A percentile compares a stretch with the other conserved stretches of the same genome.
Conservation (phyloP, 2,329 filamentous ascomycete species). For the Rugonectria rugulosa region DNA sequence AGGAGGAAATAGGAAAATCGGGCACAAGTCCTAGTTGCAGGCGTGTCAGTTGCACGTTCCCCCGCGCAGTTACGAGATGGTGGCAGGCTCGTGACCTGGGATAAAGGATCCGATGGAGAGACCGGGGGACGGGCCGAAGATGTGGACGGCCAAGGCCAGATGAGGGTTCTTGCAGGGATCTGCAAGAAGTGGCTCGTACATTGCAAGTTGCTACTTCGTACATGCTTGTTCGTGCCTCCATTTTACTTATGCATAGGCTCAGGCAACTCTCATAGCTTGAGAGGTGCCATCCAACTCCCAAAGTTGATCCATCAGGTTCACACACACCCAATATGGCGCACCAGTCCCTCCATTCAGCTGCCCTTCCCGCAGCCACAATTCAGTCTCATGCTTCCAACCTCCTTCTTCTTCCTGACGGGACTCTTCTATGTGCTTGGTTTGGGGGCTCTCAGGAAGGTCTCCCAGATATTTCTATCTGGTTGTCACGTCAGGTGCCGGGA, state of each 20-base stretch:
- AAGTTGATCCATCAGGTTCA: no score
- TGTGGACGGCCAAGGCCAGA: no score
- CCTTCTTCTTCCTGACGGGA: constrained; percentile 48
- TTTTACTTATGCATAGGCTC: no score
- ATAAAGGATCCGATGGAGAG: background rate
- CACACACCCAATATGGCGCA: background rate
- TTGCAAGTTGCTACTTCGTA: no score
- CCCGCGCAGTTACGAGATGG: background rate
- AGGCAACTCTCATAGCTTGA: no score
- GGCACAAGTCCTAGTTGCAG: constrained; percentile 19
- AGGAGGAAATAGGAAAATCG: constrained; percentile 9
- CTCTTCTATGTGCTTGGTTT: constrained; percentile 53
- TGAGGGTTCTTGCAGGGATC: no score
- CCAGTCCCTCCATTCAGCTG: constrained; percentile 16
- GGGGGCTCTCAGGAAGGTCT: constrained; percentile 55
- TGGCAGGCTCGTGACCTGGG: background rate
- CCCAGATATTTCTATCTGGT: constrained; percentile 53
- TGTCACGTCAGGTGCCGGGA: constrained; percentile 45
- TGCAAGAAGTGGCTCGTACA: no score
- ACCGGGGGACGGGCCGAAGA: background rate
- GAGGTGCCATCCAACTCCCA: background rate
- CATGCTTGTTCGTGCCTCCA: no score
- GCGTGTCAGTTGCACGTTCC: background rate
- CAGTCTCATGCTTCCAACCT: constrained; percentile 56
- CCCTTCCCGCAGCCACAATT: constrained; percentile 49